phyloP scores from a whole-genome alignment of 768 basidiomycete species.

The Lactarius deliciosus region DNA sequence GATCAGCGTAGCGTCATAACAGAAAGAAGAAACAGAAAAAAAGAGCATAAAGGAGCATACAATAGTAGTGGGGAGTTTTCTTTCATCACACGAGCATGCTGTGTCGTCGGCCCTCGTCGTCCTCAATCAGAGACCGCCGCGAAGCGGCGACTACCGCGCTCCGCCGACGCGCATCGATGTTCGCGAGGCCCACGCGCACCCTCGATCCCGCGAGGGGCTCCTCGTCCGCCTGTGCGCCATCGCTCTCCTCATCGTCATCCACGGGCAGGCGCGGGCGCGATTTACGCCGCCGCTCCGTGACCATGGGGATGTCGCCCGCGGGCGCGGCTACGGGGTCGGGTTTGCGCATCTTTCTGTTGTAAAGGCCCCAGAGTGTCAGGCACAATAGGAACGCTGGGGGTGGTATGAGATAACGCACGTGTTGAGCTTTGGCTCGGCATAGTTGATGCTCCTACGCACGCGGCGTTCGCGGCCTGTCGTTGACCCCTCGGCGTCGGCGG shows the following conservation, averaged over 20 bases:
- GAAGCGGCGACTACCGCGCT: constrained; percentile 33
- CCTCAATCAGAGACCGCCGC: constrained; percentile 40
- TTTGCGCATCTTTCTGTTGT: constrained; percentile 81
- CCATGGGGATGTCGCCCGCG: constrained; percentile 6
- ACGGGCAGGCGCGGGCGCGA: constrained; percentile 49
- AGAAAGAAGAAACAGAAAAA: background rate
- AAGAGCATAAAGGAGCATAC: constrained; percentile 17
- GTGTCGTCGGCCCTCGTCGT: constrained; percentile 59
- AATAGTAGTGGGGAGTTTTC: background rate
- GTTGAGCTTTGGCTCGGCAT: constrained; percentile 85
- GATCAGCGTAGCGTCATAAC: constrained; percentile 10
- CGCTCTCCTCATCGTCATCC: constrained; percentile 60
- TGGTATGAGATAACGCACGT: constrained; percentile 52
- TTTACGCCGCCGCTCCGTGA: constrained; percentile 50
- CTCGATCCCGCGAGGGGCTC: constrained; percentile 42
- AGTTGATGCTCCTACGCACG: constrained; percentile 77
- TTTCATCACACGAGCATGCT: constrained; percentile 56
- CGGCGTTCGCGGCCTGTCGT: constrained; percentile 50
- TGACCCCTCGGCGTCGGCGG: constrained; percentile 31
- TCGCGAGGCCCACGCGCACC: constrained; percentile 45
- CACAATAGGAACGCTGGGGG: no score
- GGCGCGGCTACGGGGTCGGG: constrained; percentile 52
- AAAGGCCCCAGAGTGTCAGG: no score
- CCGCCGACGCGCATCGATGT: constrained; percentile 56
- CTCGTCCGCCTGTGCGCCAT: constrained; percentile 69